Conservation (phyloP, 129 eudicot species). For the Glebionis coronaria region DNA sequence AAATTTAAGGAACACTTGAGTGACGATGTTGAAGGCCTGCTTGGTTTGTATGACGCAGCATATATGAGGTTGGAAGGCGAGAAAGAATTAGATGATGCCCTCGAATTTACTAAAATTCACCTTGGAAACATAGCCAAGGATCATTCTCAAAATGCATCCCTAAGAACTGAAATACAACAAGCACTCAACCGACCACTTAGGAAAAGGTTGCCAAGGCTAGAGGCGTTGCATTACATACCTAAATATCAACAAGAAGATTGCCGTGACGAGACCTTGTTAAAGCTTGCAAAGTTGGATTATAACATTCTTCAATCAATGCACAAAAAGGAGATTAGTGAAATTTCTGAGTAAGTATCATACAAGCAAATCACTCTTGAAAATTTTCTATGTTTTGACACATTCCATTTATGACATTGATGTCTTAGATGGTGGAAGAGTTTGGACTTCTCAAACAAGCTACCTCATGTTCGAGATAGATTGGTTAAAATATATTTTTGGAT, state of each 20-base stretch:
- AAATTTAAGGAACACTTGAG: not conserved
- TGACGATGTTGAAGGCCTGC: not conserved
- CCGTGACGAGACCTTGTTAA: constrained; percentile 22
- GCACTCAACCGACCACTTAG: constrained; percentile 29
- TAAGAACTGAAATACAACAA: constrained; percentile 3
- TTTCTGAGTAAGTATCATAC: constrained; percentile 11
- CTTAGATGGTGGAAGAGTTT: constrained; percentile 44
- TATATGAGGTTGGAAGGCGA: constrained; percentile 9
- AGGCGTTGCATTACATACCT: constrained; percentile 29
- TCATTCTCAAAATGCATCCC: not conserved
- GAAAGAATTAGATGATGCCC: not conserved
- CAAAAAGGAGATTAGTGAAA: constrained; percentile 10
- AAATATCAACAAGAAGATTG: constrained; percentile 16
- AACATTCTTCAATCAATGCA: constrained; percentile 33
- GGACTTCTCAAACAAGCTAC: constrained; percentile 27
- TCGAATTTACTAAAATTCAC: constrained; percentile 6
- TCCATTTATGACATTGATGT: not conserved
- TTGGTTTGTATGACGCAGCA: constrained; percentile 4
- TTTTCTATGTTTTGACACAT: not conserved
- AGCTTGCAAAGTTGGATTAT: constrained; percentile 38
- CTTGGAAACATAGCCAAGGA: not conserved
- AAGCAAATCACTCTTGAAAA: not conserved
- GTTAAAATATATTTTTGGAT: constrained; percentile 41
- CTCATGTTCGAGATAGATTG: constrained; percentile 46
- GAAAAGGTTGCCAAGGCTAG: constrained; percentile 30